Conservation (phyloP, 2,329 filamentous ascomycete species). For the Clarireedia sp. region DNA sequence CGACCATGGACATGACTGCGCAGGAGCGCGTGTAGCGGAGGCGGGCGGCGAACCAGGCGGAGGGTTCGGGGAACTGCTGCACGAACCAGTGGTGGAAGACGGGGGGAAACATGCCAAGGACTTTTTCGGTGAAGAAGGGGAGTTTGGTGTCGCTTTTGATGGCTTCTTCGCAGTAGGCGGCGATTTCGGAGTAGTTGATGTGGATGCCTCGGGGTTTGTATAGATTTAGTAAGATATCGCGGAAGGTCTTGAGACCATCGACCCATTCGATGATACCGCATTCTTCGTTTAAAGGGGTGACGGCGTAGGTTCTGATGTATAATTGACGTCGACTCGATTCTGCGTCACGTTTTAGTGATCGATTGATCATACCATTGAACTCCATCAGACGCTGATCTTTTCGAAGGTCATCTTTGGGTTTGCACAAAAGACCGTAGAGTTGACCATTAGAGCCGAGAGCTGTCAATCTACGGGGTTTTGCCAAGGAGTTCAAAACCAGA, state of each 20-base stretch:
- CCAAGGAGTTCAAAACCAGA: constrained; percentile 79
- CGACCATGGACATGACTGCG: constrained; percentile 99
- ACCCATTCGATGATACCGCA: constrained; percentile 99
- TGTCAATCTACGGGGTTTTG: constrained; percentile 83
- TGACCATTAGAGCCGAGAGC: constrained; percentile 85
- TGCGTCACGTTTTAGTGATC: constrained; percentile 82
- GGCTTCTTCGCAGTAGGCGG: constrained; percentile 55
- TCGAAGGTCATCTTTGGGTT: constrained; percentile 94
- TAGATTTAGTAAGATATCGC: constrained; percentile 77
- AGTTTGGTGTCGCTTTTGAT: constrained; percentile 50
- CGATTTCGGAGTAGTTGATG: constrained; percentile 62
- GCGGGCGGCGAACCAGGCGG: constrained; percentile 82
- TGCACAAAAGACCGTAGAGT: constrained; percentile 84
- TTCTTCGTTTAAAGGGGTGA: constrained; percentile 94
- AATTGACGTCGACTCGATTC: constrained; percentile 84
- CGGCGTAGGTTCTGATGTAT: constrained; percentile 94
- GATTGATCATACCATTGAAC: constrained; percentile 97
- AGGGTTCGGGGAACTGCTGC: constrained; percentile 87
- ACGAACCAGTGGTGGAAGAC: constrained; percentile 93
- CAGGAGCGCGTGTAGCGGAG: constrained; percentile 86
- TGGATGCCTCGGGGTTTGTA: constrained; percentile 68
- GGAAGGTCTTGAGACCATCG: constrained; percentile 85
- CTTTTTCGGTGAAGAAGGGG: constrained; percentile 60
- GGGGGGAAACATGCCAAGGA: constrained; percentile 63
- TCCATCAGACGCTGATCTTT: constrained; percentile 99